A percentile compares a stretch with the other conserved stretches of the same genome.
Conservation (phyloP, 1,139 yeast species). For the Pichia cactophila region DNA sequence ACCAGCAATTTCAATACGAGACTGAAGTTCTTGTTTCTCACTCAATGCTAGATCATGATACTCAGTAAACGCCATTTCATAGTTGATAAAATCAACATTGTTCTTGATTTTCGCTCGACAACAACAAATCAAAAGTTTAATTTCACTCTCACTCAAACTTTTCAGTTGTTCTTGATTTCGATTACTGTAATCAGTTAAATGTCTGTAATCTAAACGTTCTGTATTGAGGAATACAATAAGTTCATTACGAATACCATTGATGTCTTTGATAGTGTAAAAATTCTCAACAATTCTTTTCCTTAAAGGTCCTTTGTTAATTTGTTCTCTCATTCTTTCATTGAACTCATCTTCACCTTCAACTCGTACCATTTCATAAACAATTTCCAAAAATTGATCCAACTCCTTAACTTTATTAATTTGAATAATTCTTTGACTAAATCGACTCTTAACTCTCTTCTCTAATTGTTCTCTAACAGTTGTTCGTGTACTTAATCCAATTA, state of each 20-base stretch:
- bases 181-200: slow-evolving; percentile 12
- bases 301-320: slow-evolving; percentile 28
- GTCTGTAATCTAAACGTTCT: not conserved
- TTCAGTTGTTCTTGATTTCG: slow-evolving; percentile 25
- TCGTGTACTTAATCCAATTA: slow-evolving; percentile 72
- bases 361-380: slow-evolving; percentile 23
- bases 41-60: slow-evolving; percentile 50
- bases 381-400: slow-evolving; percentile 35
- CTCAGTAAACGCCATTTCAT: slow-evolving; percentile 73
- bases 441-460: slow-evolving; percentile 84
- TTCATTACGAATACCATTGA: slow-evolving; percentile 46
- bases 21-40: slow-evolving; percentile 37
- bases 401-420: slow-evolving; percentile 45
- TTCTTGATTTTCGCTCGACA: slow-evolving; percentile 62
- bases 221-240: slow-evolving; percentile 36
- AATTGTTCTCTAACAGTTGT: slow-evolving; percentile 70
- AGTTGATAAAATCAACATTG: slow-evolving; percentile 52
- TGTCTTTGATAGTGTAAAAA: slow-evolving; percentile 54
- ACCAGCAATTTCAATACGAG: slow-evolving; percentile 19
- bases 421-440: slow-evolving; percentile 78
- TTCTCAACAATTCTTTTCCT: slow-evolving; percentile 36
- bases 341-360: slow-evolving; percentile 31
- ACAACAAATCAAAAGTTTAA: slow-evolving; percentile 61
- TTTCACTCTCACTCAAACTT: slow-evolving; percentile 61
- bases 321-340: slow-evolving; percentile 40